phyloP scores from a whole-genome alignment of 192 early-diverging fungal genomes.

The Cetraspora pellucida region DNA sequence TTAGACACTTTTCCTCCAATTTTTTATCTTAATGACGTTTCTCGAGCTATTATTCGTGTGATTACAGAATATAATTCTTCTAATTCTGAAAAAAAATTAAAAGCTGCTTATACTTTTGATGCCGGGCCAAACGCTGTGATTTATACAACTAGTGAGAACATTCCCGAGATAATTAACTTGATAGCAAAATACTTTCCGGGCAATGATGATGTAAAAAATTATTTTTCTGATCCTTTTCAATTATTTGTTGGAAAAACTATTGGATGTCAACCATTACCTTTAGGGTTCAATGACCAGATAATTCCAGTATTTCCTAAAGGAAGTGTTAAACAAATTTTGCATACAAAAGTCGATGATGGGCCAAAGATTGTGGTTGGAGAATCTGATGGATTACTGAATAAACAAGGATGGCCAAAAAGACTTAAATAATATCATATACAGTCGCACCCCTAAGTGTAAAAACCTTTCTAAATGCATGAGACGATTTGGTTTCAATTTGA shows the following conservation, averaged over 20 bases:
- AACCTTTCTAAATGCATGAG: too few relatives aligned
- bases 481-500: too few relatives aligned
- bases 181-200: constrained; percentile 86
- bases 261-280: constrained; percentile 46
- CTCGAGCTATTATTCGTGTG: constrained; percentile 81
- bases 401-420: constrained; percentile 5
- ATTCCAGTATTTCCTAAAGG: constrained; percentile 66
- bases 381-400: constrained; percentile 2
- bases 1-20: constrained; percentile 99
- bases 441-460: too few relatives aligned
- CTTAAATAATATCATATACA: neutral
- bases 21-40: constrained; percentile 96
- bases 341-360: constrained; percentile 89
- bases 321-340: constrained; percentile 84
- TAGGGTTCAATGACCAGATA: constrained; percentile 54
- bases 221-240: constrained; percentile 60
- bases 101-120: constrained; percentile 97
- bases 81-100: constrained; percentile 49
- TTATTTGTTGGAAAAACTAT: constrained; percentile 37
- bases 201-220: constrained; percentile 41
- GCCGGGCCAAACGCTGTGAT: constrained; percentile 99
- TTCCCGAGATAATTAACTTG: constrained; percentile 82
- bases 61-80: constrained; percentile 77
- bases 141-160: constrained; percentile 81
- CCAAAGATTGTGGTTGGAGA: constrained; percentile 63